A percentile compares a stretch with the other conserved stretches of the same genome.
Evolutionary conservation across 352 stramenopile genomes (phyloP).

Genomic region (Ophiocytium majus): DNA sequence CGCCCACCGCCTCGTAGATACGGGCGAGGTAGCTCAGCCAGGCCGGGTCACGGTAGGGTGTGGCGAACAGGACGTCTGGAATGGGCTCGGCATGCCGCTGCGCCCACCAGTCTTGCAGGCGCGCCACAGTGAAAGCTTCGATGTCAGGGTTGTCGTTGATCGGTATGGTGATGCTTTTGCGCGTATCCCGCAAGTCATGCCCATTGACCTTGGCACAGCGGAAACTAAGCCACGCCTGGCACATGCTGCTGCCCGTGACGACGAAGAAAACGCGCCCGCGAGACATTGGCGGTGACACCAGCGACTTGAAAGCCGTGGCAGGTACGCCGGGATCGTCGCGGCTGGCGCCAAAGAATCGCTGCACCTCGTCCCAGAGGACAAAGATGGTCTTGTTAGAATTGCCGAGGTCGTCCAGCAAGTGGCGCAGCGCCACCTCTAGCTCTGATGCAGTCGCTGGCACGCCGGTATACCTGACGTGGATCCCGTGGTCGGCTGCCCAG

Average conservation of each 20-base stretch:
- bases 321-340: background rate
- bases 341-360: background rate
- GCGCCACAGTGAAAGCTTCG: background rate
- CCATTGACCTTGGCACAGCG: conserved; percentile 3
- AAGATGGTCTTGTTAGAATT: background rate
- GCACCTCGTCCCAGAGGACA: background rate
- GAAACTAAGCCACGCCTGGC: background rate
- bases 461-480: background rate
- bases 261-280: background rate
- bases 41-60: background rate
- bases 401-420: background rate
- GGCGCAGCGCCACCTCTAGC: background rate
- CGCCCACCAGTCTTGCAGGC: background rate
- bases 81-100: background rate
- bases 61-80: background rate
- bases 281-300: background rate
- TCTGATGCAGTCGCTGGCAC: background rate
- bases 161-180: background rate
- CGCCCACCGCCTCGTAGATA: background rate
- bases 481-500: background rate
- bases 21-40: background rate
- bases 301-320: background rate
- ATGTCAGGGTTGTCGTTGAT: background rate
- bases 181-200: background rate
- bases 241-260: background rate